Evolutionary conservation across 495 filamentous ascomycete species (phyloP).

Genomic region (Penicillium simplicissimum): DNA sequence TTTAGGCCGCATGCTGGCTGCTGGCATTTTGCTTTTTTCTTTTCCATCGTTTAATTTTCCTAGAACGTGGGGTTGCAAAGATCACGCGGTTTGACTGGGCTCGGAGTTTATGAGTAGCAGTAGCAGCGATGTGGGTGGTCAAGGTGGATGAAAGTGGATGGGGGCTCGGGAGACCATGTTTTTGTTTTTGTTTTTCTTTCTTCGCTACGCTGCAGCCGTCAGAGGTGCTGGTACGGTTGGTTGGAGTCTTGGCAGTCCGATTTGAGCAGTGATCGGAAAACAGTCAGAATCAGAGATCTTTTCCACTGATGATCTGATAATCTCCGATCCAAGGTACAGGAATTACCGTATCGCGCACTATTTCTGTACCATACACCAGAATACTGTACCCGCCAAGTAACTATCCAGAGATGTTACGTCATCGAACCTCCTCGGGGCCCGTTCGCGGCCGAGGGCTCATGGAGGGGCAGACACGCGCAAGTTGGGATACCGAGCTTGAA

Average conservation of each 20-base stretch:
- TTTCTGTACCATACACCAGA: neutral
- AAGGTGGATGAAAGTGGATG: neutral
- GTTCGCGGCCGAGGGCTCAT: too few species aligned
- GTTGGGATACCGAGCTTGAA: neutral
- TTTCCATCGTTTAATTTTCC: slow-evolving; percentile 21
- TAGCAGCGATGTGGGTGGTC: neutral
- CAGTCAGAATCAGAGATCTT: neutral
- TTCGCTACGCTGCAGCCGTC: neutral
- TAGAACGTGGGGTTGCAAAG: slow-evolving; percentile 21
- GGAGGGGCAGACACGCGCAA: neutral
- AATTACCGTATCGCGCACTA: neutral
- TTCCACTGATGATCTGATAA: neutral
- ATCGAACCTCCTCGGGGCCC: too few species aligned
- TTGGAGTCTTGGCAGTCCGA: neutral
- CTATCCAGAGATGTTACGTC: neutral
- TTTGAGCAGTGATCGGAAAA: neutral
- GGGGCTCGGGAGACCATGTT: neutral
- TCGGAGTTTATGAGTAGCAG: neutral
- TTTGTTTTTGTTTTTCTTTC: neutral
- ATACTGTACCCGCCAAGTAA: neutral
- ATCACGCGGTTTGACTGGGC: slow-evolving; percentile 1
- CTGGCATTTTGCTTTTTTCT: slow-evolving; percentile 4
- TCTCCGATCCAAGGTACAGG: neutral
- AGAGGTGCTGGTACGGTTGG: neutral
- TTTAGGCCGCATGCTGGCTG: slow-evolving; percentile 1